Evolutionary conservation across 441 rosid species (phyloP), one percentile per base, ranked within the genome.

Genomic region (Omphalea diandra): DNA sequence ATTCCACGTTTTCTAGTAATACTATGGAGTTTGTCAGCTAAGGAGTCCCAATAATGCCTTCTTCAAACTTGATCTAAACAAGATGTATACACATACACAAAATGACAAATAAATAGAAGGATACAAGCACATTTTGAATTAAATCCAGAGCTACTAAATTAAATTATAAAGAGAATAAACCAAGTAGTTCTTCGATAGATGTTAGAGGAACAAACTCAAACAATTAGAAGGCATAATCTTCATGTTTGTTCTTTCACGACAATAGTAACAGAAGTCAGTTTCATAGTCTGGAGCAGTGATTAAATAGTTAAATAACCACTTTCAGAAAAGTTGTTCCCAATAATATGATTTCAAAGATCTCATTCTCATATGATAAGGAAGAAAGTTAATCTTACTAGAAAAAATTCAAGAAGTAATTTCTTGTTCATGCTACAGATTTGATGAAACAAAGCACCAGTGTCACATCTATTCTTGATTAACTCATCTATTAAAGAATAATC

Each of bases 11-110:
- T 62, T 94, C 98, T 0, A 94, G 98, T 47, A 94, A 68, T 27
- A 83, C 95, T 44, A 94, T 82, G 8, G 97, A 90, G 79, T 90
- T 95, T 1, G 90, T 90, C 67, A 94, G 82, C 86, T 84, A 93
- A 56, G 98, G 98, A 68, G 98, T 91, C 32, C 94, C 97, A 18
- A 94, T 90, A 18, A 94, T 47, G 15, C 98, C 97, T 82, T 94
- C 95, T 68, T 90, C 90, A 3, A 94, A 88, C 82, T 86, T 90
- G 76, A 94, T 87, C 98, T 94, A 64, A 49, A 29, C 27, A 33
- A 73, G 54, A 36, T 60, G 6, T 52, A 68, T 36, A 52, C 33
- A 24, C n/a, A n/a, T n/a, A 32, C 18, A 44, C 33, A n/a, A n/a
- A 43, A 33, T 22, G n/a, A n/a, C n/a, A 33, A 35, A 32, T 49